Evolutionary conservation across 768 basidiomycete species (phyloP), one percentile per base, ranked within the genome.

Genomic region (Mrakia hoshinonis): DNA sequence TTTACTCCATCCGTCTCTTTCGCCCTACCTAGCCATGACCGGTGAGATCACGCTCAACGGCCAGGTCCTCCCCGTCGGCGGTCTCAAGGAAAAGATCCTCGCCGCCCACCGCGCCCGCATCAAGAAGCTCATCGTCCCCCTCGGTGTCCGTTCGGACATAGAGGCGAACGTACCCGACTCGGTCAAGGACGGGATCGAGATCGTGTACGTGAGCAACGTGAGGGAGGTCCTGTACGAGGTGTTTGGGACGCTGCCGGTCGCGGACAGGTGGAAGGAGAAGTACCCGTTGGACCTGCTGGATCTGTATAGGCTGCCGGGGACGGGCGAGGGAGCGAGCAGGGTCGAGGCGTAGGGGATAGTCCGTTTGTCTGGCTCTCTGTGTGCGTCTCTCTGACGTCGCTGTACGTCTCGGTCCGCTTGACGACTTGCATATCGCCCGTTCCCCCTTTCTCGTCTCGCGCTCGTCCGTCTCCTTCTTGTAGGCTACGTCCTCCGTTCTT

Each of bases 31-130:
- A 92, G 93, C 96, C 7, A 94, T 98, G 92, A 98, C 96, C 0
- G 96, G 96, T 20, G 96, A 99, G 80, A 92, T 99, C 69, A 92
- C 94, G 1, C 86, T 99, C 20, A 89, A 93, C 0, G 96, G 96
- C 0, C 92, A 96, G 80, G 95, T 99, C 11, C 84, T 96, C 0
- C 92, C 95, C 2, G 95, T 99, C 12, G 95, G 95, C 10, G 95
- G 95, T 0, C 81, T 98, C 74, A 97, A 96, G 82, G 91, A 92
- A 82, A 94, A 96, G 83, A 92, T 95, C 73, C 85, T 97, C 1
- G 95, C 95, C 1, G 95, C 96, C 0, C 96, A 99, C 78, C 87
- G 96, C 22, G 92, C 96, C 0, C 93, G 92, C 3, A 96, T 98
- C 83, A 93, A 89, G 81, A 94, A 80, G 74, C 77, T 81, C 34